These are phyloP conservation scores for Penicillium cataractarum DNA, from an alignment of 495 filamentous ascomycete species.

Conservation along the genomic window DNA sequence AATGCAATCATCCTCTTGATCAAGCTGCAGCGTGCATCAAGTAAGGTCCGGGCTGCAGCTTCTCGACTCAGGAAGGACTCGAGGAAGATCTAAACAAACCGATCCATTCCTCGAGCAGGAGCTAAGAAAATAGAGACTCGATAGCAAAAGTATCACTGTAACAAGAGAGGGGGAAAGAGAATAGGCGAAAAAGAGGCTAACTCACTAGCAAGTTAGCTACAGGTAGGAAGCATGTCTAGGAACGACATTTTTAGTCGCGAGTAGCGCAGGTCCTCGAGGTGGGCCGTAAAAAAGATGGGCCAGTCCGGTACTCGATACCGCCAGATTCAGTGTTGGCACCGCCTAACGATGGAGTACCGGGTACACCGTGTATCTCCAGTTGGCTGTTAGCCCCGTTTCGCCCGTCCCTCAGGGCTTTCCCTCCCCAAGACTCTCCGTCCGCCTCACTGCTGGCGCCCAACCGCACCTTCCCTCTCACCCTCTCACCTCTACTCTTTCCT, in stretches of 20 bases:
- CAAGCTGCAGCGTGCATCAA: constrained; percentile 28
- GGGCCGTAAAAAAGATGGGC: neutral
- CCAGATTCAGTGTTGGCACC: neutral
- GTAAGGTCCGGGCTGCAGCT: constrained; percentile 28
- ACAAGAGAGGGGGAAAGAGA: neutral
- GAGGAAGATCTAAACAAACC: constrained; percentile 33
- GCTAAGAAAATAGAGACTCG: neutral
- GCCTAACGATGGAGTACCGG: neutral
- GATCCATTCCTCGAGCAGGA: constrained; percentile 8
- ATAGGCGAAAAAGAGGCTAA: neutral
- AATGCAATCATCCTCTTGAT: constrained; percentile 5
- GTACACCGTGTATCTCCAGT: no score
- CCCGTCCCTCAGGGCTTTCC: neutral
- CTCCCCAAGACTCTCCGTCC: constrained; percentile 10
- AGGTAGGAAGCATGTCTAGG: neutral
- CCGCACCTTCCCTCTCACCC: constrained; percentile 1
- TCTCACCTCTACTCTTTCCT: constrained; percentile 2
- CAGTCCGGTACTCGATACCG: neutral
- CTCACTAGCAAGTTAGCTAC: neutral
- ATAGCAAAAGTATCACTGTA: no score
- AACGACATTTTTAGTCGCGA: constrained; percentile 16
- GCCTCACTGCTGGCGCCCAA: constrained; percentile 28
- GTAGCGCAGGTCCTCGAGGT: constrained; percentile 19
- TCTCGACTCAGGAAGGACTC: constrained; percentile 23
- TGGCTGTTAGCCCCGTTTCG: neutral